Evolutionary conservation across 2,329 filamentous ascomycete genomes (phyloP), one percentile per base, ranked within the genome.

Genomic region (Fusarium nanum): DNA sequence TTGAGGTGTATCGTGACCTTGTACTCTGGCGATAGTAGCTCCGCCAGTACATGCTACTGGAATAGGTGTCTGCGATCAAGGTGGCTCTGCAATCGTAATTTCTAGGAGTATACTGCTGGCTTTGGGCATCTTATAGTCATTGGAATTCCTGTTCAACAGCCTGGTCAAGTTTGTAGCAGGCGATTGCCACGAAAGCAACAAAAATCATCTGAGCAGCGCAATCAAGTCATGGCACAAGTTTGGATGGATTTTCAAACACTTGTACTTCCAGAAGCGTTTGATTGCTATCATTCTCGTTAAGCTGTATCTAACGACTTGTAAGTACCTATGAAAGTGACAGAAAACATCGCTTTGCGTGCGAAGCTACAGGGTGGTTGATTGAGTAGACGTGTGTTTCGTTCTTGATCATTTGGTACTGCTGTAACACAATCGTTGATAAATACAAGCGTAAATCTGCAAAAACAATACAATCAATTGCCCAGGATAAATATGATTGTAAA

Each of bases 101-200:
- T 14, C 4, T 25, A 13, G 6, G 12, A 28, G 13, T 10, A 27
- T 46, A 1, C 7, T 30, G 7, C 30, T 13, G 37, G 18, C 5
- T 25, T 42, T 22, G 20, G 11, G 13, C 10, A 28, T 60, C 48
- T 68, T 68, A 71, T 68, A 71, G 32, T 34, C 28, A 4, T 5
- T 27, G 16, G 12, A 10, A 6, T 22, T 30, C 20, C 16, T 34
- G 23, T 37, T 40, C 22, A 52, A 25, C 23, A 11, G 13, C n/a
- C 13, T 13, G 14, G 48, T 37, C n/a, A 13, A 23, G 44, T 64
- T 71, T 71, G 63, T 40, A 18, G 10, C 25, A 11, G 9, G 41
- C 46, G 63, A 44, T 55, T 61, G 48, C 13, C n/a, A 50, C 13
- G 34, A 41, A 20, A n/a, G 9, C 18, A 46, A 23, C 10, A n/a